Evolutionary conservation across 495 filamentous ascomycete species (phyloP), one percentile per base, ranked within the genome.

Genomic region (Penicillium tannophilum): DNA sequence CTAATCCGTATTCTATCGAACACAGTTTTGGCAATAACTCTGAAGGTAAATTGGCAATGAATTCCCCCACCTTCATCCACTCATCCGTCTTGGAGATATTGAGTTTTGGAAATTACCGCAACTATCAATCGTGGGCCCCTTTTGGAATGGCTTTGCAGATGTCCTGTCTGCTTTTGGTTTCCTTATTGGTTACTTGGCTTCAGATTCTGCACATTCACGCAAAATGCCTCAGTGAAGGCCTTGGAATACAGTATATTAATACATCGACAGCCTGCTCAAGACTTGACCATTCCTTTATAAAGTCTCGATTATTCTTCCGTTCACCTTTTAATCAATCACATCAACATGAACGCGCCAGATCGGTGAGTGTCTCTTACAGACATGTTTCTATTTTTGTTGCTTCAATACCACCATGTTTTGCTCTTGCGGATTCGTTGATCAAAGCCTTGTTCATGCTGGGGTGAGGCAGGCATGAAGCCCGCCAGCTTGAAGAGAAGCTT

Each of bases 301-400:
- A 4, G 16, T 17, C 16, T 44, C 16, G 6, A 17, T 14, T 44
- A 17, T 20, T 17, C 2, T 17, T 19, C 1, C n/a, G 7, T 20
- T 17, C n/a, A 3, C 23, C 17, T 16, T 19, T 24, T 17, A 20
- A 8, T 52, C 16, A 52, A 16, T 52, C 20, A 17, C 9, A 31
- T 28, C 47, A 53, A 12, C 20, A 90, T 90, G 87, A 90, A 90
- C 71, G 88, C 88, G 2, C 88, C 88, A 23, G 88, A 90, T 64
- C 79, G 88, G 88, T 80, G 70, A 69, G 73, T 61, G 55, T 48
- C 8, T 36, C 10, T 36, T 11, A 30, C 11, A 10, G 43, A 7
- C 23, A 56, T 53, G 55, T 56, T 62, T 31, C 9, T 17, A 23
- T 23, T 23, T 23, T 23, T 23, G 1, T 23, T 23, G 33, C 9